These are phyloP conservation scores for Neurospora tetrasperma DNA, from an alignment of 495 filamentous ascomycete genomes.

Conservation along the genomic window DNA sequence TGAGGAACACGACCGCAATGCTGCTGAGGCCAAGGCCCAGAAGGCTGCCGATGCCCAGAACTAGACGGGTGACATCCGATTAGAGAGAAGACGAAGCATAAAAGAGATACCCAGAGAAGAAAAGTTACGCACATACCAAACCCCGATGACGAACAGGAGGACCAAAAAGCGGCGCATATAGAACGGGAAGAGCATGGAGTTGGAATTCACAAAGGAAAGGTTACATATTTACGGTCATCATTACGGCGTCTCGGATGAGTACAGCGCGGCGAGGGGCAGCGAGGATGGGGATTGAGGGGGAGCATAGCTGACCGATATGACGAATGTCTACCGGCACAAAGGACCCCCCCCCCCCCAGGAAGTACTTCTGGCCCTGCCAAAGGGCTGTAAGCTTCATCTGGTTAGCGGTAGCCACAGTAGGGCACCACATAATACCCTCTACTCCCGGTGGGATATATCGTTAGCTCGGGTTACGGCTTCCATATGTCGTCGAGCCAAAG, in stretches of 20 bases:
- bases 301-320: not conserved
- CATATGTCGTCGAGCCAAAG: not conserved
- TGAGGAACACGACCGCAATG: conserved; percentile 77
- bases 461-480: not conserved
- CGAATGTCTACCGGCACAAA: not conserved
- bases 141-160: not conserved
- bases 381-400: not conserved
- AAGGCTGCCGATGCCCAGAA: conserved; percentile 1
- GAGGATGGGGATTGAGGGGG: not conserved
- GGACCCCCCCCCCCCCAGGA: not conserved
- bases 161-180: not conserved
- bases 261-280: not conserved
- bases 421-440: not conserved
- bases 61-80: not conserved
- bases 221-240: not conserved
- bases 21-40: conserved; percentile 36
- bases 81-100: not conserved
- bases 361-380: not conserved
- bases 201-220: not conserved
- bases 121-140: not conserved
- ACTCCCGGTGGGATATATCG: not conserved
- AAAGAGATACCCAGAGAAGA: not conserved
- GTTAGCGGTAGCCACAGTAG: not conserved
- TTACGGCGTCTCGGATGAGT: not conserved
- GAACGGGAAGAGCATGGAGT: not conserved